Evolutionary conservation across 2,329 filamentous ascomycete species (phyloP), one percentile per base, ranked within the genome.

Genomic region (Botrytis sinoallii): DNA sequence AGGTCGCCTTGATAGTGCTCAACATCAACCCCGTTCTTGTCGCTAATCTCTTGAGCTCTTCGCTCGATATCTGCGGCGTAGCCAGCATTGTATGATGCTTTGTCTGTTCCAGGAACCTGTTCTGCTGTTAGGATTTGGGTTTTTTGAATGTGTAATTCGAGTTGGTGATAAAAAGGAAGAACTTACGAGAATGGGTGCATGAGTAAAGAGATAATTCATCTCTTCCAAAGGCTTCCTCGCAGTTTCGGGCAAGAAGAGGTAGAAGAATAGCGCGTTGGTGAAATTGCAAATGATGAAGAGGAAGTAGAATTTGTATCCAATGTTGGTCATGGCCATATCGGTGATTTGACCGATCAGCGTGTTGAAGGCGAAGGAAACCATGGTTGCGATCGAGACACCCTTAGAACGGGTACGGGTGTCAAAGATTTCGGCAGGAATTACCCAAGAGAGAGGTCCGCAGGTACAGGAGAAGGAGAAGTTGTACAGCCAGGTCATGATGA

Each of bases 401-500:
- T 93, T 93, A 71, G 89, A 86, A 57, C 92, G 87, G 0, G 92
- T 94, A 75, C 90, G 88, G 3, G 91, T 94, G 82, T 94, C 92
- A 82, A 94, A 94, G 59, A 93, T 91, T 80, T 93, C 91, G 68
- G 91, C 20, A 77, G 76, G 75, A 20, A 77, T 75, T n/a, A 76
- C 73, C 76, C 82, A 87, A 32, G 87, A 85, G 1, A 94, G 83
- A 0, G 92, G 91, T 35, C 92, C 92, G 74, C 90, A 92, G 3
- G 91, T 91, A 48, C 87, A 86, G 5, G 87, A 91, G 85, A 93
- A 94, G 61, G 86, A 90, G 83, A 94, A 91, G 82, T 95, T 94
- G 85, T 93, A 95, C 1, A 93, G 81, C 92, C 92, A 95, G 1
- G 92, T 95, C 74, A 75, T 78, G 65, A n/a, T 29, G 38, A 55